Conservation (phyloP, 2,329 filamentous ascomycete genomes). For the Colletotrichum somersetense region DNA sequence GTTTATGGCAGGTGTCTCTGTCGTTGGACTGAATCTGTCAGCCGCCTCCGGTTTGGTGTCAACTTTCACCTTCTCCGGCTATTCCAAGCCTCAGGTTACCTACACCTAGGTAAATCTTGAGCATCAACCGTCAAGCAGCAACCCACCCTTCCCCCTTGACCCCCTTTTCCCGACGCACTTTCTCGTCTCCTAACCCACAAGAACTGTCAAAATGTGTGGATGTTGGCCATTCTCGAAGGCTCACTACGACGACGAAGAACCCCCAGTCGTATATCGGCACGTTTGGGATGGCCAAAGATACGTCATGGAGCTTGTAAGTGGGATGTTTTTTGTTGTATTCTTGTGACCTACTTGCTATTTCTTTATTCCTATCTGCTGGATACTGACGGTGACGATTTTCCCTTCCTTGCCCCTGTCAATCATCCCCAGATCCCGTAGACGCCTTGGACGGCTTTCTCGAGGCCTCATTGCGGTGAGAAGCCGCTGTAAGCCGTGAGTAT, state of each 20-base stretch:
- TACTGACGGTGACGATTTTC: background rate
- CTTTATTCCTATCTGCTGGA: background rate
- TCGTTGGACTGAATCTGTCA: background rate
- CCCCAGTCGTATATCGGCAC: conserved; percentile 51
- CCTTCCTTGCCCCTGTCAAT: background rate
- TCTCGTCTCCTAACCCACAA: background rate
- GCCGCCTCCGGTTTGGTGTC: background rate
- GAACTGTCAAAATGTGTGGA: conserved; percentile 60
- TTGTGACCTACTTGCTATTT: background rate
- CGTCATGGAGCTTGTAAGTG: conserved; percentile 57
- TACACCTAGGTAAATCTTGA: background rate
- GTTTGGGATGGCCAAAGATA: conserved; percentile 56
- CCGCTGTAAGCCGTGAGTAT: background rate
- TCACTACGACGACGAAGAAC: conserved; percentile 60
- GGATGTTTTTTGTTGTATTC: background rate
- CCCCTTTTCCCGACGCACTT: no score
- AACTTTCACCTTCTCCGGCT: background rate
- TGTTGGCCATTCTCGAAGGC: conserved; percentile 65
- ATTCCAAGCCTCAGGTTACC: background rate
- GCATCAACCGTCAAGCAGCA: background rate
- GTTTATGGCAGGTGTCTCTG: background rate
- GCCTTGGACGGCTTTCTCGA: background rate
- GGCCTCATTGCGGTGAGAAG: background rate
- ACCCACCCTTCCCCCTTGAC: background rate
- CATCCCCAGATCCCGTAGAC: background rate